Evolutionary conservation across 768 basidiomycete genomes (phyloP).

Genomic region (Russula vinacea): DNA sequence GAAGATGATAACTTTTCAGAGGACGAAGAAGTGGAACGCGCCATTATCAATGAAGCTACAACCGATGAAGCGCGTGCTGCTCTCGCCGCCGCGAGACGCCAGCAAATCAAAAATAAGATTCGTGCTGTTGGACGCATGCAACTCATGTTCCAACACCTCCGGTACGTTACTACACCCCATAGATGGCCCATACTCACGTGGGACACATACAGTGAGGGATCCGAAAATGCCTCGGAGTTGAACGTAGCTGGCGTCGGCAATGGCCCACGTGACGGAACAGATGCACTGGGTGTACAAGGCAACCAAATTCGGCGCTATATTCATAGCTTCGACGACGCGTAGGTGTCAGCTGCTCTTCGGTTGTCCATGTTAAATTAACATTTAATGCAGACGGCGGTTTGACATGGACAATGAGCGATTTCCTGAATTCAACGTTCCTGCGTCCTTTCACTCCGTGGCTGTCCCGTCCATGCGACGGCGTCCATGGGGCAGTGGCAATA

Average conservation of each 20-base stretch:
- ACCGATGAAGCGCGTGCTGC: background rate
- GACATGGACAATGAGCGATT: conserved; percentile 75
- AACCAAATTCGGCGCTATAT: conserved; percentile 58
- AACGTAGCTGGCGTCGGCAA: conserved; percentile 36
- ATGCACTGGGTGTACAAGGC: conserved; percentile 62
- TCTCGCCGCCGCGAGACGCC: conserved; percentile 47
- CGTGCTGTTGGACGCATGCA: conserved; percentile 90
- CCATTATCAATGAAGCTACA: conserved; percentile 17
- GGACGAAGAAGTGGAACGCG: conserved; percentile 40
- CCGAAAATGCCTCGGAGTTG: conserved; percentile 75
- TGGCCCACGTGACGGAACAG: conserved; percentile 40
- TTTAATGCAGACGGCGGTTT: conserved; percentile 55
- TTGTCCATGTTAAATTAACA: conserved; percentile 7
- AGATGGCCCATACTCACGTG: background rate
- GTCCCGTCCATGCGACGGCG: conserved; percentile 57
- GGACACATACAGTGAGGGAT: conserved; percentile 56
- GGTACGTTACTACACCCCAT: conserved; percentile 48
- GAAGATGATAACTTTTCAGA: conserved; percentile 60
- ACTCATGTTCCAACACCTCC: conserved; percentile 80
- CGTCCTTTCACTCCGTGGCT: conserved; percentile 47
- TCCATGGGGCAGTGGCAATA: conserved; percentile 24
- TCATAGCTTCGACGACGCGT: conserved; percentile 75
- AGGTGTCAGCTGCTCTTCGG: conserved; percentile 35
- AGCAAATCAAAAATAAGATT: conserved; percentile 92
- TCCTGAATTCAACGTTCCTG: conserved; percentile 49